Evolutionary conservation across 352 stramenopile species (phyloP), one percentile per base, ranked within the genome.

Genomic region (Pythium utonaiense): DNA sequence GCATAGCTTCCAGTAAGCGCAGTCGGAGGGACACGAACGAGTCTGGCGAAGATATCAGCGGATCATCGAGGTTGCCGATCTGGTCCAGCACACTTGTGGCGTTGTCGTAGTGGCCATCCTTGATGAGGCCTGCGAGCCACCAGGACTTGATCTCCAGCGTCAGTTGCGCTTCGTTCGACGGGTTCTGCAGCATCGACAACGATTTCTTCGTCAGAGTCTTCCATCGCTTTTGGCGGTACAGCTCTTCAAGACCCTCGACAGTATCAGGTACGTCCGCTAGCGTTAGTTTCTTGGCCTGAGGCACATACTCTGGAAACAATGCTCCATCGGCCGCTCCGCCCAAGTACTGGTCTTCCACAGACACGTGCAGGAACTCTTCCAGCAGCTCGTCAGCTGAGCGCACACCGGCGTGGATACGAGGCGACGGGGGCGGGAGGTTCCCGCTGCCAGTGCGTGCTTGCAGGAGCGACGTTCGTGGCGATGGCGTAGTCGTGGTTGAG

Each of bases 111-210:
- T 88, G 78, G 10, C 80, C 79, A 21, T 90, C 78, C 45, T 91
- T 91, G 53, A 91, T 91, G 5, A 91, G 69, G 1, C 78, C 83
- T 6, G 81, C 81, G 57, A 93, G 77, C 78, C 76, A 89, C 83
- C 83, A 93, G 13, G 83, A 89, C 61, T 91, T 91, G 62, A 89
- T 87, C 60, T 85, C 75, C 21, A 91, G 61, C 44, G 73, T 81
- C 64, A 73, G 41, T 19, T 66, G 65, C 17, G 69, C 58, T 49
- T 81, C 64, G 48, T 77, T 86, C 13, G 71, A 75, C 21, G 76
- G 73, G 24, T 68, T 83, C 56, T 87, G 78, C 44, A 91, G 69
- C 79, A 93, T 90, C 16, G 74, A 78, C 28, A 88, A 67, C 8
- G 83, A 75, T 27, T 91, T 91, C 55, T 86, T 88, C 3, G 78